Percentiles rank a stretch among this genome's conserved stretches.
Evolutionary conservation across 192 early-diverging fungal genomes (phyloP).

Genomic region (Backusella westeae): DNA sequence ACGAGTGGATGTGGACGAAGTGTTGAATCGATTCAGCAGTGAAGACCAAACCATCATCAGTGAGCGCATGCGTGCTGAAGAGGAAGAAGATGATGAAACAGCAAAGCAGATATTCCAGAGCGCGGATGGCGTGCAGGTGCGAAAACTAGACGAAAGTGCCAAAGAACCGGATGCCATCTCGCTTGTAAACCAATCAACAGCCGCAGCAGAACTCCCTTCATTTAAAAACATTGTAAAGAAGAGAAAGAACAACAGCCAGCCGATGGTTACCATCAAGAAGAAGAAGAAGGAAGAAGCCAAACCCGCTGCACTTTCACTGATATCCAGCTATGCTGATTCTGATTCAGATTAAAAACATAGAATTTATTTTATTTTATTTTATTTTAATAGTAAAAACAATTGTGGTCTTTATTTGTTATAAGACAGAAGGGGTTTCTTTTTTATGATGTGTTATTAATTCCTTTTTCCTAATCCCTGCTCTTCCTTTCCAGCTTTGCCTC

Average conservation of each 20-base stretch:
- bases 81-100: constrained; percentile 67
- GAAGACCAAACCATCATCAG: constrained; percentile 37
- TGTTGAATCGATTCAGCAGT: constrained; percentile 52
- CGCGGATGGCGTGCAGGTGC: constrained; percentile 64
- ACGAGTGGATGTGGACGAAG: constrained; percentile 63
- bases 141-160: constrained; percentile 52
- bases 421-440: too few relatives aligned
- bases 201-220: constrained; percentile 13
- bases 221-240: constrained; percentile 18
- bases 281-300: constrained; percentile 10
- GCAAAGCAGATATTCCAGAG: constrained; percentile 63
- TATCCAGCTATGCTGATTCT: constrained; percentile 20
- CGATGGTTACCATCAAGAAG: constrained; percentile 16
- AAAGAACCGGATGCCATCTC: constrained; percentile 32
- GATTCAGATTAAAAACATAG: not conserved
- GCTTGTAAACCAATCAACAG: constrained; percentile 23
- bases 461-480: not conserved
- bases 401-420: too few relatives aligned
- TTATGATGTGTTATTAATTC: not conserved
- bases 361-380: too few relatives aligned
- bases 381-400: too few relatives aligned
- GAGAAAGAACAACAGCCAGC: not conserved
- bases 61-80: constrained; percentile 33
- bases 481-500: not conserved
- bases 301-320: constrained; percentile 2